A percentile compares a stretch with the other conserved stretches of the same genome.
phyloP scores from a whole-genome alignment of 176 grass and related monocot species.

The Puccinellia tenuiflora region DNA sequence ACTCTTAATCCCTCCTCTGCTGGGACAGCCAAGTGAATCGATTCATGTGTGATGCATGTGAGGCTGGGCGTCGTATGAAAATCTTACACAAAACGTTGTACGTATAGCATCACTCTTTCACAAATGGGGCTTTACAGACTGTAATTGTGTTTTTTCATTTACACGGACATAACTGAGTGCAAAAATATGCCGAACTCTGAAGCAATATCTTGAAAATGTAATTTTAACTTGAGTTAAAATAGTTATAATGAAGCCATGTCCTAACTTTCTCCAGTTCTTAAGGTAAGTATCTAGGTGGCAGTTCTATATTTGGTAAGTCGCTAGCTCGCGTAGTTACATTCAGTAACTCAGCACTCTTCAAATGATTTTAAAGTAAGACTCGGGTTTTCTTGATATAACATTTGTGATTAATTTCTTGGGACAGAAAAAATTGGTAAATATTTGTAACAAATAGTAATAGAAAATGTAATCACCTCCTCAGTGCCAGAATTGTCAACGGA shows the following conservation, averaged over 20 bases:
- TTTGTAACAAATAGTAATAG: neutral
- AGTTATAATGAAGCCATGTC: neutral
- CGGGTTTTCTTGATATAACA: neutral
- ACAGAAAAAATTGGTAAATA: neutral
- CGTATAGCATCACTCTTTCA: too few species aligned
- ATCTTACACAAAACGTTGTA: too few species aligned
- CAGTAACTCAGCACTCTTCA: neutral
- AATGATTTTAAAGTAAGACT: neutral
- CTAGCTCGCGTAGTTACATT: neutral
- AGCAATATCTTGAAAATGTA: neutral
- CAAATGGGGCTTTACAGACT: neutral
- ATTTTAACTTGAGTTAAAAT: neutral
- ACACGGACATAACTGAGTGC: neutral
- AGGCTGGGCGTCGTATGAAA: too few species aligned
- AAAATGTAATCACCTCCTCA: constrained; percentile 55
- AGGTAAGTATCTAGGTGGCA: neutral
- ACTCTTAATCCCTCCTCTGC: too few species aligned
- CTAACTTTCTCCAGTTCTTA: neutral
- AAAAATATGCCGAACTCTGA: neutral
- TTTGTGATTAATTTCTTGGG: neutral
- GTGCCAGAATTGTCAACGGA: constrained; percentile 32
- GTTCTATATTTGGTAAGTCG: neutral
- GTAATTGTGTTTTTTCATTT: neutral
- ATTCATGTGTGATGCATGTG: too few species aligned
- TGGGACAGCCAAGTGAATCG: too few species aligned